Percentiles rank a stretch among this genome's conserved stretches.
These are phyloP conservation scores for Gossypium davidsonii DNA, from an alignment of 441 rosid genomes.

Conservation along the genomic window DNA sequence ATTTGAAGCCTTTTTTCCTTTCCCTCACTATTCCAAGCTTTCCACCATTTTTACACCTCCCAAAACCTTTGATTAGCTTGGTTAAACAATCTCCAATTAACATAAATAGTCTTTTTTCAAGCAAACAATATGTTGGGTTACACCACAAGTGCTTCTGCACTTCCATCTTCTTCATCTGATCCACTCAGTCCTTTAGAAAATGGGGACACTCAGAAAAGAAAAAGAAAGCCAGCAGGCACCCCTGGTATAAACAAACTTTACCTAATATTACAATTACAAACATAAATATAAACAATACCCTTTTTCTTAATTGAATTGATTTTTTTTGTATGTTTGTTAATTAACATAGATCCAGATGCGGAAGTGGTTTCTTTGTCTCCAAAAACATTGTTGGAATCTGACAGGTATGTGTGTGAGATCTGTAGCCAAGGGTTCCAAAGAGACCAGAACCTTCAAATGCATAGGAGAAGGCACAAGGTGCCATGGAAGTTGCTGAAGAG, in stretches of 20 bases:
- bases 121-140: constrained; percentile 31
- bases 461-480: constrained; percentile 82
- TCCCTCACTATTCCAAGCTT: background rate
- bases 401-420: constrained; percentile 86
- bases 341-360: constrained; percentile 71
- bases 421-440: constrained; percentile 93
- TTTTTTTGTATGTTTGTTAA: background rate
- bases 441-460: constrained; percentile 95
- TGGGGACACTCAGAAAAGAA: constrained; percentile 58
- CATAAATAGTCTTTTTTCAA: background rate
- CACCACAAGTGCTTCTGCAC: constrained; percentile 17
- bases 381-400: constrained; percentile 70
- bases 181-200: constrained; percentile 41
- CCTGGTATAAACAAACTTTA: constrained; percentile 46
- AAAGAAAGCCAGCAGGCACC: constrained; percentile 88
- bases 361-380: constrained; percentile 88
- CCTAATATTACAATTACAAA: background rate
- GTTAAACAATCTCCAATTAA: constrained; percentile 12
- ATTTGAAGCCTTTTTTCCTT: background rate
- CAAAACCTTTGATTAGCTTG: background rate
- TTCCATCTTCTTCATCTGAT: constrained; percentile 48
- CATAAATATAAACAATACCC: background rate
- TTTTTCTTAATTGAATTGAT: background rate
- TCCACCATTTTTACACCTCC: background rate
- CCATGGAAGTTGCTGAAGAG: constrained; percentile 93